Percentiles rank a stretch among this genome's conserved stretches.
phyloP scores from a whole-genome alignment of 2,329 filamentous ascomycete species.

The Coniella lustricola region DNA sequence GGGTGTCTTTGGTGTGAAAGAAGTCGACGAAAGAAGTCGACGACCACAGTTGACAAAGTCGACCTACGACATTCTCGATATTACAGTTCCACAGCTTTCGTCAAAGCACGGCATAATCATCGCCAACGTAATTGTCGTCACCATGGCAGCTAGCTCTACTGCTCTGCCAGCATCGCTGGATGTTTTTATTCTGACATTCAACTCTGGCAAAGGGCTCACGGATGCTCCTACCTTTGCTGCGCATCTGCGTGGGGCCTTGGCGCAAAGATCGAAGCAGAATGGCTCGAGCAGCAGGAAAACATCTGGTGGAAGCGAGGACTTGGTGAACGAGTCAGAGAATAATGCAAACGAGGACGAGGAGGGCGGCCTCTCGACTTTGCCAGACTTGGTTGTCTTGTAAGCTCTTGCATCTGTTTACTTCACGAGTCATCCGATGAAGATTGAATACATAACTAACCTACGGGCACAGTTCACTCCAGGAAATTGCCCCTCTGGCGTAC shows the following conservation, averaged over 20 bases:
- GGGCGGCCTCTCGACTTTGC: slow-evolving; percentile 32
- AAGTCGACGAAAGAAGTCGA: too few species aligned
- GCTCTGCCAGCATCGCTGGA: slow-evolving; percentile 38
- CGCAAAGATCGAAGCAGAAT: slow-evolving; percentile 27
- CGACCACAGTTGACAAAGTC: too few species aligned
- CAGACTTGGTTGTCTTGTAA: slow-evolving; percentile 52
- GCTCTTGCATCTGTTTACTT: slow-evolving; percentile 21
- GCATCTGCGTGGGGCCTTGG: slow-evolving; percentile 58
- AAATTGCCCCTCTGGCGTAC: slow-evolving; percentile 77
- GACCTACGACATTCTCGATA: too few species aligned
- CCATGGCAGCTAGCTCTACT: background rate
- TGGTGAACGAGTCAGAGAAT: too few species aligned
- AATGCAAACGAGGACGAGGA: background rate
- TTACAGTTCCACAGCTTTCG: too few species aligned
- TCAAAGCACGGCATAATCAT: background rate
- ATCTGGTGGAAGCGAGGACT: background rate
- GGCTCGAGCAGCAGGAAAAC: background rate
- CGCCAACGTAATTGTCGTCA: background rate
- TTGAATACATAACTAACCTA: background rate
- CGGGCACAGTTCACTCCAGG: slow-evolving; percentile 66
- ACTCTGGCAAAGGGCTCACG: slow-evolving; percentile 70
- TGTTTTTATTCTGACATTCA: slow-evolving; percentile 80
- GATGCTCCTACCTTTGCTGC: slow-evolving; percentile 63
- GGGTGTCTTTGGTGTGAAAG: too few species aligned
- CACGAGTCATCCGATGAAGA: background rate